phyloP scores from a whole-genome alignment of 306 rosid genomes.

The Inga leiocalycina region DNA sequence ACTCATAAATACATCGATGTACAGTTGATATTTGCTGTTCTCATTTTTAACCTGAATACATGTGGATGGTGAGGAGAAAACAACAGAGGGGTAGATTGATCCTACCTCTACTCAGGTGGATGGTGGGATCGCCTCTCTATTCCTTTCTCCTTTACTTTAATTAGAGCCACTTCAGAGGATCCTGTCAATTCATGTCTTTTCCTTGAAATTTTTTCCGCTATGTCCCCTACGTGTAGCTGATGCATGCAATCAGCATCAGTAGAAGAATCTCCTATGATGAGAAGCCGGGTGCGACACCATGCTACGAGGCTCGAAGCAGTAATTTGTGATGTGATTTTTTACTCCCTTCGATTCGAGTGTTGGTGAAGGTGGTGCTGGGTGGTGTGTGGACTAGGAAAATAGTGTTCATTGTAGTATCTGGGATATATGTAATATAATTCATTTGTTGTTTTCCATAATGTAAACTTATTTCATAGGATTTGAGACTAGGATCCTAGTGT shows the following conservation, averaged over 20 bases:
- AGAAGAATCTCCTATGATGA: background rate
- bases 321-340: background rate
- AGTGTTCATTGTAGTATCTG: slow-evolving; percentile 14
- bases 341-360: background rate
- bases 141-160: background rate
- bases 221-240: slow-evolving; percentile 12
- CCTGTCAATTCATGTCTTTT: background rate
- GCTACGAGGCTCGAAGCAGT: slow-evolving; percentile 17
- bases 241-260: background rate
- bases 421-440: slow-evolving; percentile 1
- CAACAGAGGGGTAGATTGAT: background rate
- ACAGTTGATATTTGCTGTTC: slow-evolving; percentile 39
- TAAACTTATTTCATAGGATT: background rate
- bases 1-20: slow-evolving; percentile 38
- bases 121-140: background rate
- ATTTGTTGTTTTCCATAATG: slow-evolving; percentile 19
- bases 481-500: background rate
- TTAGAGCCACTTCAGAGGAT: background rate
- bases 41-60: slow-evolving; percentile 3
- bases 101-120: background rate
- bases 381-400: background rate
- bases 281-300: slow-evolving; percentile 11
- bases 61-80: background rate
- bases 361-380: slow-evolving; percentile 15
- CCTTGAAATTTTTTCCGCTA: background rate